Conservation (phyloP, 2,329 filamentous ascomycete genomes). For the Aspergillus sp. region DNA sequence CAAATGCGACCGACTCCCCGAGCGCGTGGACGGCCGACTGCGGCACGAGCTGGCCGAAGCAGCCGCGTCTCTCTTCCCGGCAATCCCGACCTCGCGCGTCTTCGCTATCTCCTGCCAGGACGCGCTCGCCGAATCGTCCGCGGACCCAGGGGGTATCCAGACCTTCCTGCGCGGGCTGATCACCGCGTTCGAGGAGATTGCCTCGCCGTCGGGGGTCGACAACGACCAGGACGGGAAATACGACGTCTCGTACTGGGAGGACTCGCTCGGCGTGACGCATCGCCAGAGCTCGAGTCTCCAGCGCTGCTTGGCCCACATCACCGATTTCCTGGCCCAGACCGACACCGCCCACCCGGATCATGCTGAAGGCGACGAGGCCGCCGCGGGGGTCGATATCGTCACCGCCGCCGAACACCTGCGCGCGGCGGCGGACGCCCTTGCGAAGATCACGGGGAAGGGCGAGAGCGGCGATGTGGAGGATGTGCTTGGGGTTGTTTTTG, state of each 20-base stretch:
- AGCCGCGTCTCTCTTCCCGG: conserved; percentile 34
- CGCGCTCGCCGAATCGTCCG: conserved; percentile 27
- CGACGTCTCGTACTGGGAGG: conserved; percentile 62
- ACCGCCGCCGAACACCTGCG: conserved; percentile 83
- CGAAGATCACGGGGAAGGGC: conserved; percentile 77
- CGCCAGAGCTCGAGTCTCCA: conserved; percentile 75
- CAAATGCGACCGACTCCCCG: conserved; percentile 46
- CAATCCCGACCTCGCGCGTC: conserved; percentile 38
- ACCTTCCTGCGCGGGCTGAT: conserved; percentile 58
- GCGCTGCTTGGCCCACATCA: conserved; percentile 61
- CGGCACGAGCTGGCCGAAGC: conserved; percentile 24
- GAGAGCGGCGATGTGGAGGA: conserved; percentile 88
- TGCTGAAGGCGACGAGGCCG: conserved; percentile 9
- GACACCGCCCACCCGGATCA: conserved; percentile 5
- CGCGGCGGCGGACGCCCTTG: conserved; percentile 67
- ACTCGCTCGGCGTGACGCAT: conserved; percentile 82
- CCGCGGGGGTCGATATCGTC: conserved; percentile 62
- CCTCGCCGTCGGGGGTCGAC: conserved; percentile 27
- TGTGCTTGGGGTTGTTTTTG: conserved; percentile 91
- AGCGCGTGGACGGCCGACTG: conserved; percentile 6
- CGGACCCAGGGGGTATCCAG: conserved; percentile 54
- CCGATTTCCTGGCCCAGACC: conserved; percentile 60
- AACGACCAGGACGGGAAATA: conserved; percentile 28
- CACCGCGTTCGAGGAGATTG: conserved; percentile 50
- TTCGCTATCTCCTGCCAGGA: conserved; percentile 65